phyloP scores from a whole-genome alignment of 768 basidiomycete species.

The Cyclocybe aegerita region DNA sequence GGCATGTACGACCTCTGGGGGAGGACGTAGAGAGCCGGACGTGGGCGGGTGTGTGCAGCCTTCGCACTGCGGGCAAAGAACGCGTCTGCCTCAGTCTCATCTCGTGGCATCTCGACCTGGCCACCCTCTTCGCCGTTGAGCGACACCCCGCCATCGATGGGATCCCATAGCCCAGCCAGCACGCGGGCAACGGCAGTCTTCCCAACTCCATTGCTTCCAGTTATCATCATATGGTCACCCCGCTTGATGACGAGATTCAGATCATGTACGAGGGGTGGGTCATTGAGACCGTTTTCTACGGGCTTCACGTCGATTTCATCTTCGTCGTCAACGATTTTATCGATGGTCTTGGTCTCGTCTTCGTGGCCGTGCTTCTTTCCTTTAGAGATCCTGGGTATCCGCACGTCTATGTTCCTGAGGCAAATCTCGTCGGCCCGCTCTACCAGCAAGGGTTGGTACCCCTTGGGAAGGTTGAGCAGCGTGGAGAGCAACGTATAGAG shows the following conservation, averaged over 20 bases:
- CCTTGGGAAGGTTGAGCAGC: conserved; percentile 67
- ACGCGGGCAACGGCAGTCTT: conserved; percentile 90
- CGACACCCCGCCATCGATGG: conserved; percentile 30
- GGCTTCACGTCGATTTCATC: neutral
- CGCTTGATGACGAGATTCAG: conserved; percentile 61
- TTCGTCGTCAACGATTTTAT: conserved; percentile 1
- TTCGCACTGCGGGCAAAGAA: conserved; percentile 6
- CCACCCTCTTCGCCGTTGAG: neutral
- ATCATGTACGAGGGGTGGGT: conserved; percentile 63
- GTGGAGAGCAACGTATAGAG: conserved; percentile 87
- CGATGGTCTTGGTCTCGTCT: neutral
- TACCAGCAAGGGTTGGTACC: conserved; percentile 37
- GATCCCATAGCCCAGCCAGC: conserved; percentile 86
- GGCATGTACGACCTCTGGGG: conserved; percentile 96
- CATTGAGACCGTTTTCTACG: conserved; percentile 19
- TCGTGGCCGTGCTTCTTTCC: neutral
- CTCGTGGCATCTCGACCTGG: conserved; percentile 21
- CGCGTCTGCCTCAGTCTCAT: conserved; percentile 21
- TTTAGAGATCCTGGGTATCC: conserved; percentile 43
- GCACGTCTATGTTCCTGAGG: conserved; percentile 68
- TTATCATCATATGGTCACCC: conserved; percentile 91
- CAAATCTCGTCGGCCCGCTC: conserved; percentile 49
- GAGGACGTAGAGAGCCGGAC: conserved; percentile 73
- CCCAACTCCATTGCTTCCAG: conserved; percentile 89
- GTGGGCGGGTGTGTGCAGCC: conserved; percentile 27